Evolutionary conservation across 331 rosid genomes (phyloP), one percentile per base, ranked within the genome.

Genomic region (Acacia concinna): DNA sequence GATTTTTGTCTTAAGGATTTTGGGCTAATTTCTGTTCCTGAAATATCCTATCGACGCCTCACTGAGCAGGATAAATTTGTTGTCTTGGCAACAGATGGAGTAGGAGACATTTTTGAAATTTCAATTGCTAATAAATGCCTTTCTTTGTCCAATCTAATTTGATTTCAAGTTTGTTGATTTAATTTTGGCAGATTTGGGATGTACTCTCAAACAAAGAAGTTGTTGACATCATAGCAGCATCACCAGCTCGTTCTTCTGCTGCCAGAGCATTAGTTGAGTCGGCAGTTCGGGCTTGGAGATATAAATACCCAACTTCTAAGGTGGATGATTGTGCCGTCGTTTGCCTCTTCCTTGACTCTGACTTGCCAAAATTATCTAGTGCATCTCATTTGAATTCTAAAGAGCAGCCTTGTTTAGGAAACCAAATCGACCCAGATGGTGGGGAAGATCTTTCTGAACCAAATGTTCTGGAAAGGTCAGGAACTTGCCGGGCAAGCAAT

Each of bases 21-120:
- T 15, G 99, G 99, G 75, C 85, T 96, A 38, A 96, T 96, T 86
- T 91, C 99, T 72, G 97, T 96, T 57, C 99, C 99, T 31, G 99
- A 93, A 59, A 60, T 96, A 69, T 90, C 99, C 32, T 88, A 87
- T 74, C 76, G 95, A 13, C 81, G 87, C 5, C 87, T 91, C 80
- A 89, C 87, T 0, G 97, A 90, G 75, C 90, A 84, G 80, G 99
- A 96, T 76, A 88, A 91, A 71, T 96, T 96, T 71, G 30, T 96
- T 66, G 98, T 96, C 81, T 80, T 96, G 85, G 99, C 99, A 75
- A 93, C 99, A 60, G 99, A 96, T 75, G 99, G 99, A 91, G 99
- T 96, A 88, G 5, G 88, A 63, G n/a, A 78, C 68, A 41, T 44
- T 68, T 38, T 38, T 3, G 28, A 27, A 32, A 64, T 64, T 71